Base-by-base conservation (phyloP, 257 asterid species). In the Solanum okadae region DNA sequence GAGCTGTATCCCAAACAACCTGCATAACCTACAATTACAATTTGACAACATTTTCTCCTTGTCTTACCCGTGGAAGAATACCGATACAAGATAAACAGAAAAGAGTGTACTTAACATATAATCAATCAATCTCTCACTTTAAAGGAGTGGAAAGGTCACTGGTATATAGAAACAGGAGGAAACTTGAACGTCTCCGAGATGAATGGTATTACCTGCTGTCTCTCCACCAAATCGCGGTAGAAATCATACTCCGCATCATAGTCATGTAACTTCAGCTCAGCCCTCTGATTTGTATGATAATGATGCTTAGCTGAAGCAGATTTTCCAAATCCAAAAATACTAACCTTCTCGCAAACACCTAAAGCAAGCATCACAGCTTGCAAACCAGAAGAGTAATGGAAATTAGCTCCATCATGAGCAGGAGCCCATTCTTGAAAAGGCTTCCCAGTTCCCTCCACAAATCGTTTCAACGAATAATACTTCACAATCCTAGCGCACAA, bases 361-460 rank as follows among this genome's bases (percentile, higher is more conserved):
- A 94, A 86, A 2, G 98, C 98, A 44, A 97, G 93, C 95, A 96
- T 92, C 71, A 97, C 93, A 3, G 99, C 99, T 91, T 97, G 98
- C 95, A 97, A 93, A 29, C 99, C 99, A 2, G 99, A 97, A 16
- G 99, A 97, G 91, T 97, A 94, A 90, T 97, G 99, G 89, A 97
- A 97, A 77, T 89, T 92, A 6, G 92, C 83, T 15, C 96, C 98
- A 49, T 93, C 99, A 67, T 94, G 99, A 4, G 91, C 91, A 25
- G 94, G 38, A 35, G 86, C 92, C 99, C 99, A 97, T n/a, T 92
- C 93, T 9, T 86, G 93, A 5, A 93, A 83, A 82, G 86, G 89
- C 88, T 93, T 93, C 88, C 97, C 94, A 2, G 91, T 92, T 9
- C 5, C 78, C 91, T 91, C 93, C 29, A 93, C 88, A 7, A 96